These are phyloP conservation scores for Cercospora berteroae DNA, from an alignment of 2,329 filamentous ascomycete genomes.

Conservation along the genomic window DNA sequence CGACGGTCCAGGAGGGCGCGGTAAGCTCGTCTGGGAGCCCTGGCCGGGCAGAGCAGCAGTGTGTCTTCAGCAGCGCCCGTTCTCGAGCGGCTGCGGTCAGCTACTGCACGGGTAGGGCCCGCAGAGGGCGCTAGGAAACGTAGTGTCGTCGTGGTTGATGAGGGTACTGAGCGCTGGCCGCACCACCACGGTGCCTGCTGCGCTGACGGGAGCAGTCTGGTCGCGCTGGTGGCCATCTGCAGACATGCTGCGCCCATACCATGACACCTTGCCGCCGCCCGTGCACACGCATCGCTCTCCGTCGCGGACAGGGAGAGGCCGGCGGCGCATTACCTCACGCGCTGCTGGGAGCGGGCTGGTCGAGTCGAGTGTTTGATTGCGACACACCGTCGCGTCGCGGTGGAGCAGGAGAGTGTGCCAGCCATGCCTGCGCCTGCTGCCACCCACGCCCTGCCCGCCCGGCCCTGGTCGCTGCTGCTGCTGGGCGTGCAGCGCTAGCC, in stretches of 20 bases:
- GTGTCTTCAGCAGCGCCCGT: conserved; percentile 5
- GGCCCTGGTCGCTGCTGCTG: neutral
- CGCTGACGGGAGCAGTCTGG: neutral
- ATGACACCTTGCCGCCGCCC: neutral
- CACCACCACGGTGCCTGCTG: neutral
- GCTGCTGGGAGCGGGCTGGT: neutral
- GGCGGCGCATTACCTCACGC: conserved; percentile 9
- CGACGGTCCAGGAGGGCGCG: conserved; percentile 9
- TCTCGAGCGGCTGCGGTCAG: neutral
- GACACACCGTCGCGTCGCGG: conserved; percentile 21
- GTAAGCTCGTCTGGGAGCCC: conserved; percentile 9
- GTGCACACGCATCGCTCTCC: neutral
- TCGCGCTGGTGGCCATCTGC: neutral
- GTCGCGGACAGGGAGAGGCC: neutral
- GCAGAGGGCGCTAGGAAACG: neutral
- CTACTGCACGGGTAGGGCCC: neutral
- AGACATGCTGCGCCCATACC: neutral
- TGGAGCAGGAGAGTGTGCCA: conserved; percentile 5
- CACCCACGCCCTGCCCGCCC: neutral
- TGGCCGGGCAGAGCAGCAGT: neutral
- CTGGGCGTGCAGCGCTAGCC: neutral
- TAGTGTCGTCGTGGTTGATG: neutral
- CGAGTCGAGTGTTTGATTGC: conserved; percentile 22
- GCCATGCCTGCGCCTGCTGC: neutral
- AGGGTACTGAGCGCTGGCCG: neutral